phyloP scores from a whole-genome alignment of 2,329 filamentous ascomycete species.

The Aureobasidium sp. region DNA sequence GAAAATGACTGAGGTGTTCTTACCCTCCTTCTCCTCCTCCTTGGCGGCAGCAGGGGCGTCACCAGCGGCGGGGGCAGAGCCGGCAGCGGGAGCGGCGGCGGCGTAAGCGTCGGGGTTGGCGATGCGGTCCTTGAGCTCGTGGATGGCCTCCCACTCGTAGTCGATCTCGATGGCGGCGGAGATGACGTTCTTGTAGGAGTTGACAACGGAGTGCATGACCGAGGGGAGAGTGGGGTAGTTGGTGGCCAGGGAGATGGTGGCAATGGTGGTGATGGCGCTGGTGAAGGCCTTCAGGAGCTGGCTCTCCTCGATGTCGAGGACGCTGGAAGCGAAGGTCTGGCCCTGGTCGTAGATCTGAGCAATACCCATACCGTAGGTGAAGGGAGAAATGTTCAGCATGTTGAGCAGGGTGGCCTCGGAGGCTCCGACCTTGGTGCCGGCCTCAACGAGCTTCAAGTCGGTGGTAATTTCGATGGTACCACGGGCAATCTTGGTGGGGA shows the following conservation, averaged over 20 bases:
- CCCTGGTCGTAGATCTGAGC: slow-evolving; percentile 95
- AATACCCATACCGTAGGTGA: slow-evolving; percentile 98
- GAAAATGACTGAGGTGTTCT: no score
- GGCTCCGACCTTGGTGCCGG: slow-evolving; percentile 87
- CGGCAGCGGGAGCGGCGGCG: slow-evolving; percentile 65
- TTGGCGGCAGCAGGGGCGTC: slow-evolving; percentile 46
- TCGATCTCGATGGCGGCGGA: slow-evolving; percentile 86
- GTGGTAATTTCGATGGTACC: slow-evolving; percentile 99
- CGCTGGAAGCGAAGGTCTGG: slow-evolving; percentile 77
- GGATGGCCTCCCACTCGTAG: slow-evolving; percentile 89
- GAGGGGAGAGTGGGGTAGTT: slow-evolving; percentile 96
- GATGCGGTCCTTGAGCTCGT: slow-evolving; percentile 98
- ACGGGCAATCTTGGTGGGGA: slow-evolving; percentile 99
- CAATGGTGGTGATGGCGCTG: slow-evolving; percentile 77
- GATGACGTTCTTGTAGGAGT: slow-evolving; percentile 95
- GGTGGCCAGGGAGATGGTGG: slow-evolving; percentile 81
- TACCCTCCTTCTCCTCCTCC: slow-evolving; percentile 50
- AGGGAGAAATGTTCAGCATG: slow-evolving; percentile 99
- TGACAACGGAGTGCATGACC: slow-evolving; percentile 92
- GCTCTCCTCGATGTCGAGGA: slow-evolving; percentile 90
- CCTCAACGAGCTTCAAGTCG: slow-evolving; percentile 96
- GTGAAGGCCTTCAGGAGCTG: slow-evolving; percentile 83
- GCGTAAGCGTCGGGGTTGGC: slow-evolving; percentile 98
- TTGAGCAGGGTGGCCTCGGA: slow-evolving; percentile 98
- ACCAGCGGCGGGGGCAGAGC: slow-evolving; percentile 46